Evolutionary conservation across 768 basidiomycete genomes (phyloP), one percentile per base, ranked within the genome.

Genomic region (Boletus reticuloceps): DNA sequence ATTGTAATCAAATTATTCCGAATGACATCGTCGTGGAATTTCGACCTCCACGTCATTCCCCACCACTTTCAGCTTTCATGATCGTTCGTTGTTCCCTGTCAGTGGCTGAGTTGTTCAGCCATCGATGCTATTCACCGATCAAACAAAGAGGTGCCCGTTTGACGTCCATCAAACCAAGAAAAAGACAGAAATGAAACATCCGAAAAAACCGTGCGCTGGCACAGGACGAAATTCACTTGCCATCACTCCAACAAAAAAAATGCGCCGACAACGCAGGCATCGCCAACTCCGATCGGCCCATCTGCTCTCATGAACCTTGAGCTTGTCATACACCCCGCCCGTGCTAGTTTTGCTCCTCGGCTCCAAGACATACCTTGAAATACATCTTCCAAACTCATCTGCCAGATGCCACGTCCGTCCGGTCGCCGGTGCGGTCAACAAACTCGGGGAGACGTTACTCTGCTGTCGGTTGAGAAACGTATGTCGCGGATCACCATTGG

Each of bases 111-210:
- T 13, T 31, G 19, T 22, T 59, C 20, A 14, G 27, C 19, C 25
- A 25, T 22, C 16, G 22, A 55, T 42, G 48, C 29, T 12, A 6
- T 59, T 29, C 58, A 29, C 29, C 6, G 48, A 61, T 25, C 40
- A 32, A 42, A 22, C 22, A 17, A n/a, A 22, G 13, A 5, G n/a
- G 43, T 40, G 44, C 22, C 32, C n/a, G n/a, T n/a, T n/a, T n/a
- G n/a, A n/a, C n/a, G n/a, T n/a, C n/a, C 50, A 58, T 53, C 58
- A 41, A 31, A 31, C n/a, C 9, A 49, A 47, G n/a, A 19, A 37
- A 10, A 12, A 17, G 36, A 44, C 5, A 32, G 19, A 14, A 25
- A 22, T 4, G 5, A 13, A 40, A 43, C 20, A 20, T 14, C 4
- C 13, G 27, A 38, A 34, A 22, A 42, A 43, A 39, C 3, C 4